Conservation (phyloP, 2,329 filamentous ascomycete genomes). For the Fusarium denticulatum region DNA sequence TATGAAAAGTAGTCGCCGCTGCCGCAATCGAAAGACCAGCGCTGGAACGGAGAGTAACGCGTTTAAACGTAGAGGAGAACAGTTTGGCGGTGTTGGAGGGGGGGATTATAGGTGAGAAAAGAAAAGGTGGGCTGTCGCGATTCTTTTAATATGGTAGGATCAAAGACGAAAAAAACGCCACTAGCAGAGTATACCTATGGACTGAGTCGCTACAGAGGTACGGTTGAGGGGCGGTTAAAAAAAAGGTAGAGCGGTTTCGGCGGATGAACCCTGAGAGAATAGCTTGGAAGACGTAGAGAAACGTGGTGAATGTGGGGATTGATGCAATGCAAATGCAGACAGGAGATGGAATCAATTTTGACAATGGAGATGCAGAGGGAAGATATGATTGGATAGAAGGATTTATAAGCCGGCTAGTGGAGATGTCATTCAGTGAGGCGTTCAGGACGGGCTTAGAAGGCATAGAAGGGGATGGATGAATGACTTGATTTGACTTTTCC, state of each 20-base stretch:
- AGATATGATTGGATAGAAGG: constrained; percentile 22
- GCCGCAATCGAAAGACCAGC: constrained; percentile 78
- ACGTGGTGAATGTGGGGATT: constrained; percentile 10
- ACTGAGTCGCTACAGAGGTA: neutral
- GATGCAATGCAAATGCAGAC: constrained; percentile 18
- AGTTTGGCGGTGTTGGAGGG: constrained; percentile 72
- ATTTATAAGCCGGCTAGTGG: constrained; percentile 24
- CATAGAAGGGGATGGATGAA: neutral
- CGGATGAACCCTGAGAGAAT: constrained; percentile 15
- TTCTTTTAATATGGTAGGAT: constrained; percentile 14
- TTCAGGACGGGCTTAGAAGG: neutral
- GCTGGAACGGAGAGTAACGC: constrained; percentile 77
- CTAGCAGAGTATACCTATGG: neutral
- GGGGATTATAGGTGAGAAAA: neutral
- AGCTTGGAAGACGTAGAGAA: neutral
- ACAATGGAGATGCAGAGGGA: neutral
- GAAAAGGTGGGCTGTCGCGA: constrained; percentile 28
- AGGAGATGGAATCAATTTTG: constrained; percentile 33
- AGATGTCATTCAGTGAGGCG: neutral
- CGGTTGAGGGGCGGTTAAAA: constrained; percentile 22
- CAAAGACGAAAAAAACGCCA: constrained; percentile 6
- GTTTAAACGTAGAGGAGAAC: constrained; percentile 86
- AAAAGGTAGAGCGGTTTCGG: constrained; percentile 31
- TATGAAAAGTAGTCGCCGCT: constrained; percentile 70
- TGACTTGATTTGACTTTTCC: neutral